Evolutionary conservation across 331 rosid genomes (phyloP).

Genomic region (Malus hybrid): DNA sequence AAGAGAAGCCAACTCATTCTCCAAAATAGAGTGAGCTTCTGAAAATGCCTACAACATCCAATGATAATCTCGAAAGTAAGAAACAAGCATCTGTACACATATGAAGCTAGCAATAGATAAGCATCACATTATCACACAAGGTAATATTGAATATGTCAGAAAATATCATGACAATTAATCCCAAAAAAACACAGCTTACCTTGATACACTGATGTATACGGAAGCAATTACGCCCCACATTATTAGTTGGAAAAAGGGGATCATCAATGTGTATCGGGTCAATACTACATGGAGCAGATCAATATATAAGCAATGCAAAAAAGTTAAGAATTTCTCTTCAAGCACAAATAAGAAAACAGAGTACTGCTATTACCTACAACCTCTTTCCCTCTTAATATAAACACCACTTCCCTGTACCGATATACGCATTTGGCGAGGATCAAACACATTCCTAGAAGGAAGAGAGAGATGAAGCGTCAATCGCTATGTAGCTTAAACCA

Average conservation of each 20-base stretch:
- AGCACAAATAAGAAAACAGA: slow-evolving; percentile 4
- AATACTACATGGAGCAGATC: slow-evolving; percentile 51
- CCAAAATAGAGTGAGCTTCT: slow-evolving; percentile 82
- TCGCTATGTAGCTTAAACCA: not conserved
- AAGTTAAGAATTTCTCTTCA: slow-evolving; percentile 1
- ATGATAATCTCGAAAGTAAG: slow-evolving; percentile 11
- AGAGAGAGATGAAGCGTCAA: slow-evolving; percentile 1
- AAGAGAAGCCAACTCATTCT: slow-evolving; percentile 53
- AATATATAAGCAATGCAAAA: slow-evolving; percentile 3
- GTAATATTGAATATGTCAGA: not conserved
- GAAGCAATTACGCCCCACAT: slow-evolving; percentile 97
- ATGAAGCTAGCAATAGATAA: not conserved
- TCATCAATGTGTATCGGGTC: slow-evolving; percentile 97
- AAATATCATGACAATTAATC: not conserved
- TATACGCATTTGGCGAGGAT: slow-evolving; percentile 94
- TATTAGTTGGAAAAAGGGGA: slow-evolving; percentile 84
- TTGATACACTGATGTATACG: slow-evolving; percentile 96
- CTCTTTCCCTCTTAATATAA: slow-evolving; percentile 92
- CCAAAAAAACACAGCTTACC: slow-evolving; percentile 37
- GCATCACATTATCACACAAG: not conserved
- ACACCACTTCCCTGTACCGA: slow-evolving; percentile 98
- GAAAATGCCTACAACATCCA: slow-evolving; percentile 76
- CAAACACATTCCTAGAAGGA: slow-evolving; percentile 74
- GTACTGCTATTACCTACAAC: slow-evolving; percentile 63
- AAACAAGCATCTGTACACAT: not conserved